A percentile compares a stretch with the other conserved stretches of the same genome.
phyloP scores from a whole-genome alignment of 495 filamentous ascomycete species.

The Aspergillus nanangensis region DNA sequence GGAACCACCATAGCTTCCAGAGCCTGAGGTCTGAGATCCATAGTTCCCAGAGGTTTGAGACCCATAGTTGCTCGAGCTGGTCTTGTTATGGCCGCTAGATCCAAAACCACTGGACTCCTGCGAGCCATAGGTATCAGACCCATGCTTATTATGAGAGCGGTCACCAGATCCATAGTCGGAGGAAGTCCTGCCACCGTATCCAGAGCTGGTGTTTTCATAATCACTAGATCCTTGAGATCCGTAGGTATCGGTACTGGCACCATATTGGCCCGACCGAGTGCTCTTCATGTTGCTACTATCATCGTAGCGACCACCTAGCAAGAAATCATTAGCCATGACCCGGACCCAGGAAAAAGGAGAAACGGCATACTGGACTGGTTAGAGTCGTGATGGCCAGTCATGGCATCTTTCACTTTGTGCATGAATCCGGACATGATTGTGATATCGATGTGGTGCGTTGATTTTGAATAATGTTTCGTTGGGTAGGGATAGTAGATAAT shows the following conservation, averaged over 20 bases:
- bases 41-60: conserved; percentile 4
- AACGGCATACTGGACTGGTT: conserved; percentile 9
- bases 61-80: background rate
- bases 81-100: conserved; percentile 14
- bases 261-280: too few species aligned
- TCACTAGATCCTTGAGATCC: background rate
- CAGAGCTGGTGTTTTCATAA: background rate
- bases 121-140: conserved; percentile 13
- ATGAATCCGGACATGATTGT: conserved; percentile 58
- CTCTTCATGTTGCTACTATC: too few species aligned
- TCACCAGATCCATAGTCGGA: background rate
- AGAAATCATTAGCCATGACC: conserved; percentile 1
- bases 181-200: background rate
- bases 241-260: too few species aligned
- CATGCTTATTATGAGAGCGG: background rate
- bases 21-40: background rate
- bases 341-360: background rate
- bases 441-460: too few species aligned
- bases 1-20: too few species aligned
- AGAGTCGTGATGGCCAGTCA: conserved; percentile 36
- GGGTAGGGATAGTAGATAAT: background rate
- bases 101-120: conserved; percentile 5
- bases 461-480: too few species aligned
- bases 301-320: too few species aligned
- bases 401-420: conserved; percentile 70